phyloP scores from a whole-genome alignment of 306 rosid species.

The Prunus salicina region DNA sequence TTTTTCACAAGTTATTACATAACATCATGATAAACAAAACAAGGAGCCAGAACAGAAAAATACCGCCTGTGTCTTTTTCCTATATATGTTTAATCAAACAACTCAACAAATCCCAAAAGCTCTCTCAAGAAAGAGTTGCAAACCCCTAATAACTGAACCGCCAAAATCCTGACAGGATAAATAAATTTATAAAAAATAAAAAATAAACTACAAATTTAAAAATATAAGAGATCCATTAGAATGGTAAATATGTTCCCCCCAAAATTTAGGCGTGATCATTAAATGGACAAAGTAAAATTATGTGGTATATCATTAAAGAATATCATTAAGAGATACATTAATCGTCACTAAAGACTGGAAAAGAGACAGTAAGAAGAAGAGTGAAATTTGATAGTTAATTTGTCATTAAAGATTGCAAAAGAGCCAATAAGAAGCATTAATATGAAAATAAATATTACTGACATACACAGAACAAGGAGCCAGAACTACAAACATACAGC shows the following conservation, averaged over 20 bases:
- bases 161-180: no score
- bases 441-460: neutral
- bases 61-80: neutral
- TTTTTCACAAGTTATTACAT: no score
- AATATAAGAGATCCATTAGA: no score
- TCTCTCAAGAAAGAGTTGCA: neutral
- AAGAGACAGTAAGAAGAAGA: no score
- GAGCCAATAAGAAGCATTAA: neutral
- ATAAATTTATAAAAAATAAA: no score
- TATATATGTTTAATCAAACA: neutral
- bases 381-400: neutral
- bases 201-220: no score
- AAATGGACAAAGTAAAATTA: no score
- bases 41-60: neutral
- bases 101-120: neutral
- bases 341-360: neutral
- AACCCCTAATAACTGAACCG: neutral
- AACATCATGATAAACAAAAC: neutral
- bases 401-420: neutral
- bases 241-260: no score
- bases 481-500: neutral
- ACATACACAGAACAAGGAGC: neutral
- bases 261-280: neutral
- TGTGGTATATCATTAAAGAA: no score
- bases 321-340: no score